A percentile compares a stretch with the other conserved stretches of the same genome.
Evolutionary conservation across 164 flowering plant genomes (phyloP).

Genomic region (Echeveria elegans): DNA sequence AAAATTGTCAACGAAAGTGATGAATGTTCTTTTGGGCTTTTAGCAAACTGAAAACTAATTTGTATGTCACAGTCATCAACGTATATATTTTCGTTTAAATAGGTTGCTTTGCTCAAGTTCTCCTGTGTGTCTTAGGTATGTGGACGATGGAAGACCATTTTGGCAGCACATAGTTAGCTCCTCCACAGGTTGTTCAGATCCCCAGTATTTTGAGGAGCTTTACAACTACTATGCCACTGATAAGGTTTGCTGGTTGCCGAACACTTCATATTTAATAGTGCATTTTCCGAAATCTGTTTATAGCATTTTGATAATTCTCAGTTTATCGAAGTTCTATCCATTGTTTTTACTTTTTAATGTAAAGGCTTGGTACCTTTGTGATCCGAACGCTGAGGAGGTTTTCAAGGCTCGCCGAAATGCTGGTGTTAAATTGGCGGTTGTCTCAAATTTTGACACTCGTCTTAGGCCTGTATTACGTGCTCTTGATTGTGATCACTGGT

Average conservation of each 20-base stretch:
- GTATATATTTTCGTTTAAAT: background rate
- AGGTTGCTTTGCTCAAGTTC: background rate
- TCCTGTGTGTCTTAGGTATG: conserved; percentile 53
- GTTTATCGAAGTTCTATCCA: background rate
- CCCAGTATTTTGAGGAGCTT: conserved; percentile 92
- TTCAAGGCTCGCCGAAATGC: conserved; percentile 64
- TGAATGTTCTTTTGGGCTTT: background rate
- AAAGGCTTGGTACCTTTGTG: conserved; percentile 96
- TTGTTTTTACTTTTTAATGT: conserved; percentile 4
- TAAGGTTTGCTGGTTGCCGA: conserved; percentile 37
- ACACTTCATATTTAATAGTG: background rate
- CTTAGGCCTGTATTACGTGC: conserved; percentile 68
- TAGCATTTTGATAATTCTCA: background rate
- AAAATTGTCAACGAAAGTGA: background rate
- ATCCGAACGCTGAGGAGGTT: conserved; percentile 84
- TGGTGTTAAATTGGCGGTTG: conserved; percentile 83
- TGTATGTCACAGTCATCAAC: background rate
- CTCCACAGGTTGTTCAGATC: conserved; percentile 92
- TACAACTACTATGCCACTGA: conserved; percentile 84
- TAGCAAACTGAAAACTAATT: background rate
- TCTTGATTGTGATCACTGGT: conserved; percentile 84
- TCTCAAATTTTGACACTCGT: conserved; percentile 95
- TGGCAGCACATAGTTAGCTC: conserved; percentile 90
- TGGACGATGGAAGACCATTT: conserved; percentile 87
- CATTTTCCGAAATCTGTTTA: background rate